phyloP scores from a whole-genome alignment of 176 grass and related monocot species.

The Pontederia crassipes region DNA sequence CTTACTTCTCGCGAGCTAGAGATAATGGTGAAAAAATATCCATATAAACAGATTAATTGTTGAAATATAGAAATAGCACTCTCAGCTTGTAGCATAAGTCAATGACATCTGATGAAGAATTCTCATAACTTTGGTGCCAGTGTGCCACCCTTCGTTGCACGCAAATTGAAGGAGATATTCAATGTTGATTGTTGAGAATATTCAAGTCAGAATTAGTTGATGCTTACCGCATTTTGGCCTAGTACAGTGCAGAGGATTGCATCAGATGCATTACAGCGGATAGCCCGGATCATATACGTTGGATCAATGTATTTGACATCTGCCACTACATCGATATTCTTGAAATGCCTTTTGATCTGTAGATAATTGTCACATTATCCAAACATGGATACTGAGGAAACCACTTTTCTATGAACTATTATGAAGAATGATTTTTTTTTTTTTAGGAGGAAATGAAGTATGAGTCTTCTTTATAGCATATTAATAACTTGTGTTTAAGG shows the following conservation, averaged over 20 bases:
- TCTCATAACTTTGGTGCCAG: neutral
- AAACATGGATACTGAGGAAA: neutral
- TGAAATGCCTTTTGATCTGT: conserved; percentile 99
- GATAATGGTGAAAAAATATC: too few species aligned
- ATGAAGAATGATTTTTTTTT: too few species aligned
- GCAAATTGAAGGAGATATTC: neutral
- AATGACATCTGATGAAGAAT: too few species aligned
- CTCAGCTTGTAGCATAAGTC: too few species aligned
- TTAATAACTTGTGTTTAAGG: too few species aligned
- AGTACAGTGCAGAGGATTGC: conserved; percentile 96
- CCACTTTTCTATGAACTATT: too few species aligned
- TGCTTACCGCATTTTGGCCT: conserved; percentile 88
- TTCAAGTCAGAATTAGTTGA: neutral
- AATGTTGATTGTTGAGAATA: neutral
- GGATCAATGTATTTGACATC: conserved; percentile 95
- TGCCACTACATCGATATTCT: conserved; percentile 58
- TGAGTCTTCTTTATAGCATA: too few species aligned
- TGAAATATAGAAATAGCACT: too few species aligned
- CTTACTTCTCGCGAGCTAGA: too few species aligned
- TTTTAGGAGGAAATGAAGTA: too few species aligned
- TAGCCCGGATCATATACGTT: conserved; percentile 95
- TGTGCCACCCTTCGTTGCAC: too few species aligned
- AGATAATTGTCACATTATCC: neutral
- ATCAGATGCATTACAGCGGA: conserved; percentile 90
- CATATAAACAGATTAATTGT: too few species aligned